Conservation (phyloP, 192 early-diverging fungal genomes). For the Radiomyces spectabilis region DNA sequence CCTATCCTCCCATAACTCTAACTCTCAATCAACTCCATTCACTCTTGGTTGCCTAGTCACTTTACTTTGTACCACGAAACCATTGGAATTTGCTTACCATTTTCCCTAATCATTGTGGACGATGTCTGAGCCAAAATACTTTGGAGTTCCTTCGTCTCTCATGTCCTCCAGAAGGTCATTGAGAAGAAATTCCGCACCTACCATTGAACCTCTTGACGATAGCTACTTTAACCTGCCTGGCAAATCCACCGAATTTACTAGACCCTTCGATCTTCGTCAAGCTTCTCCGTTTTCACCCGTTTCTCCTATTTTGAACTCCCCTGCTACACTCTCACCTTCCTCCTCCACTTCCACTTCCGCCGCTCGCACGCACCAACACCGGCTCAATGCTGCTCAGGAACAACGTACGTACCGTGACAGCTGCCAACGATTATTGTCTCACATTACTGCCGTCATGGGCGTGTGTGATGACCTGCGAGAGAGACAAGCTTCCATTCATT, state of each 20-base stretch:
- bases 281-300: background rate
- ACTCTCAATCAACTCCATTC: no score
- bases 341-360: conserved; percentile 1
- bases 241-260: background rate
- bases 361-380: conserved; percentile 17
- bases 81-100: no score
- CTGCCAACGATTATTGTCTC: conserved; percentile 57
- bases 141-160: no score
- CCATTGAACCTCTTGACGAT: conserved; percentile 3
- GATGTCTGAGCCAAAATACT: no score
- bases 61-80: no score
- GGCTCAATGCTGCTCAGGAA: conserved; percentile 37
- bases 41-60: no score
- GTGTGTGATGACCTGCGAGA: conserved; percentile 65
- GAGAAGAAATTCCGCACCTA: conserved; percentile 10
- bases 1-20: no score
- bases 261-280: background rate
- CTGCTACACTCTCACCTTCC: background rate
- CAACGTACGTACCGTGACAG: conserved; percentile 71
- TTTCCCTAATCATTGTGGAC: no score
- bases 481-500: conserved; percentile 57
- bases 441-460: conserved; percentile 55
- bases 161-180: background rate
- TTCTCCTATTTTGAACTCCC: conserved; percentile 5
- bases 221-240: background rate